Evolutionary conservation across 352 stramenopile genomes (phyloP).

Genomic region (Phytopythium vexans): DNA sequence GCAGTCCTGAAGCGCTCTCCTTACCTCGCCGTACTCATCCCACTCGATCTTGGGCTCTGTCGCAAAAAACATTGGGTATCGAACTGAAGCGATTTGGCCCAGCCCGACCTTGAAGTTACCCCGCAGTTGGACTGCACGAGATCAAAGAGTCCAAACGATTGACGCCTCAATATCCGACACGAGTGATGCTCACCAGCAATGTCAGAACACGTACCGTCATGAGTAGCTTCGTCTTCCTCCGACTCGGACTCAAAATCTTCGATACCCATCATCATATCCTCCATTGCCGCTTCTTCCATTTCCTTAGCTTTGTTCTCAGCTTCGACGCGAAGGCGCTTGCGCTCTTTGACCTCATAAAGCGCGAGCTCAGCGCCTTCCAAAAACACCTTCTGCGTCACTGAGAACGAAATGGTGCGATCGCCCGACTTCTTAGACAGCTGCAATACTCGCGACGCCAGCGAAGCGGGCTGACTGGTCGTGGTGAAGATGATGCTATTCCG

Average conservation of each 20-base stretch:
- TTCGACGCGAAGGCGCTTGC: slow-evolving; percentile 75
- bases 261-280: slow-evolving; percentile 91
- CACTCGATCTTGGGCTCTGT: slow-evolving; percentile 85
- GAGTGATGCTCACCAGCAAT: neutral
- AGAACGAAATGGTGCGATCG: slow-evolving; percentile 55
- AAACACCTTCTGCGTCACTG: slow-evolving; percentile 66
- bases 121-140: slow-evolving; percentile 58
- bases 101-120: slow-evolving; percentile 86
- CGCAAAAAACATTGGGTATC: slow-evolving; percentile 88
- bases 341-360: slow-evolving; percentile 83
- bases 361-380: slow-evolving; percentile 85
- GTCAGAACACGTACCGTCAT: slow-evolving; percentile 42
- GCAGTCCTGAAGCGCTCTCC: neutral
- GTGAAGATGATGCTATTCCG: slow-evolving; percentile 87
- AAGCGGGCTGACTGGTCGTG: slow-evolving; percentile 49
- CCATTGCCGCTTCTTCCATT: slow-evolving; percentile 86
- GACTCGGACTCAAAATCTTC: slow-evolving; percentile 86
- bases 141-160: neutral
- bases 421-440: slow-evolving; percentile 46
- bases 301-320: slow-evolving; percentile 88
- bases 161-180: neutral
- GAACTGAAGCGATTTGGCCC: slow-evolving; percentile 79
- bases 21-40: slow-evolving; percentile 87
- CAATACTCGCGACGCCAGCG: slow-evolving; percentile 67
- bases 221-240: slow-evolving; percentile 66